Percentiles rank a stretch among this genome's conserved stretches.
These are phyloP conservation scores for Aspergillus brasiliensis DNA, from an alignment of 2,329 filamentous ascomycete genomes.

Conservation along the genomic window DNA sequence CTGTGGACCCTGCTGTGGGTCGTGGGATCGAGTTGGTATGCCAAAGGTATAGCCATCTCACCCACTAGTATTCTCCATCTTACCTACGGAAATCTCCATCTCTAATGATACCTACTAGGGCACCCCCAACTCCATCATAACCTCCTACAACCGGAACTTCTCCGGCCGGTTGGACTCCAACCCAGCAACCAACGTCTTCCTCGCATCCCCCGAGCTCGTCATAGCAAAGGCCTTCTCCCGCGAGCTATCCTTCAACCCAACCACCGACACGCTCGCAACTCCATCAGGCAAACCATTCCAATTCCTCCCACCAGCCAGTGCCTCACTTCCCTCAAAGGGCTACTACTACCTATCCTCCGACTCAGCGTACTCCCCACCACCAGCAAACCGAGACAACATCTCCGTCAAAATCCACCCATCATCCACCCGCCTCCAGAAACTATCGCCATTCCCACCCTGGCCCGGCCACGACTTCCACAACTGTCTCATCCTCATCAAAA, in stretches of 20 bases:
- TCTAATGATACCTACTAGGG: background rate
- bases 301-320: background rate
- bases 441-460: background rate
- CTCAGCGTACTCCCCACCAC: background rate
- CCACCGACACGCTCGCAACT: background rate
- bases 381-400: background rate
- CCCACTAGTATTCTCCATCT: too few relatives aligned
- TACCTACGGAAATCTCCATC: background rate
- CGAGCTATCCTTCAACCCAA: background rate
- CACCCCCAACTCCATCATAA: background rate
- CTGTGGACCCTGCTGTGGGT: background rate
- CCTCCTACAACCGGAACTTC: background rate
- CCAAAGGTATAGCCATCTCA: background rate
- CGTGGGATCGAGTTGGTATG: background rate
- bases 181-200: background rate
- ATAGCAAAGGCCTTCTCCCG: background rate
- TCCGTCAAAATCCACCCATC: background rate
- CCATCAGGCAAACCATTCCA: background rate
- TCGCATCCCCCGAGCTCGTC: background rate
- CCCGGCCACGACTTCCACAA: background rate
- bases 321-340: background rate
- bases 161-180: background rate
- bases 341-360: background rate
- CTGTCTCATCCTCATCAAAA: background rate
- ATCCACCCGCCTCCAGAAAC: background rate